phyloP scores from a whole-genome alignment of 163 green algal species.

The Trebouxia gelatinosa region DNA sequence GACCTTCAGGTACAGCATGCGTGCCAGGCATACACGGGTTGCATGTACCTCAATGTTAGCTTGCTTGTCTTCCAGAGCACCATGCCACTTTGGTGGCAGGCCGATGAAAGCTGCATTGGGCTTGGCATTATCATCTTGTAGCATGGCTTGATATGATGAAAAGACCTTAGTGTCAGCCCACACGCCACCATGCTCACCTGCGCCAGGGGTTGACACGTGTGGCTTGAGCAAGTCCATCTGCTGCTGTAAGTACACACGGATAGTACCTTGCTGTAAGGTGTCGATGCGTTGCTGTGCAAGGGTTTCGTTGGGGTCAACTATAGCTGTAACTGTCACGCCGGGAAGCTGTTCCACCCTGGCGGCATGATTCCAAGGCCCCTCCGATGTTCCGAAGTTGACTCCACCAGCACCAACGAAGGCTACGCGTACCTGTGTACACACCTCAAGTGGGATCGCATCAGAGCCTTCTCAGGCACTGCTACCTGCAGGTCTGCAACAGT shows the following conservation, averaged over 20 bases:
- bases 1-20: too few relatives aligned
- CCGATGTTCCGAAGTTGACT: not conserved
- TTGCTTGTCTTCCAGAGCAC: constrained; percentile 1
- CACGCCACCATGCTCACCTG: constrained; percentile 29
- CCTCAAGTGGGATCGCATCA: too few relatives aligned
- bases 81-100: constrained; percentile 30
- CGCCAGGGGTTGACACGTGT: not conserved
- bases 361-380: constrained; percentile 1
- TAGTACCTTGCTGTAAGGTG: not conserved
- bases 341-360: not conserved
- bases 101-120: constrained; percentile 39
- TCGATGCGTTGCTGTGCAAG: constrained; percentile 7
- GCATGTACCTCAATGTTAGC: constrained; percentile 14
- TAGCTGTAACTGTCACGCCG: not conserved
- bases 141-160: constrained; percentile 31
- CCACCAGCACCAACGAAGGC: constrained; percentile 1
- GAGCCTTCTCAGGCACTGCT: too few relatives aligned
- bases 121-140: constrained; percentile 16
- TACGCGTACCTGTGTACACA: too few relatives aligned
- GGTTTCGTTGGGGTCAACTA: not conserved
- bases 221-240: not conserved
- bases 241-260: not conserved
- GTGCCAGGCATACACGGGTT: not conserved
- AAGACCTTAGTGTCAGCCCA: constrained; percentile 32
- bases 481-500: too few relatives aligned